Percentiles rank a stretch among this genome's conserved stretches.
Conservation (phyloP, 805 yeast genomes). For the Candida peoriensis region DNA sequence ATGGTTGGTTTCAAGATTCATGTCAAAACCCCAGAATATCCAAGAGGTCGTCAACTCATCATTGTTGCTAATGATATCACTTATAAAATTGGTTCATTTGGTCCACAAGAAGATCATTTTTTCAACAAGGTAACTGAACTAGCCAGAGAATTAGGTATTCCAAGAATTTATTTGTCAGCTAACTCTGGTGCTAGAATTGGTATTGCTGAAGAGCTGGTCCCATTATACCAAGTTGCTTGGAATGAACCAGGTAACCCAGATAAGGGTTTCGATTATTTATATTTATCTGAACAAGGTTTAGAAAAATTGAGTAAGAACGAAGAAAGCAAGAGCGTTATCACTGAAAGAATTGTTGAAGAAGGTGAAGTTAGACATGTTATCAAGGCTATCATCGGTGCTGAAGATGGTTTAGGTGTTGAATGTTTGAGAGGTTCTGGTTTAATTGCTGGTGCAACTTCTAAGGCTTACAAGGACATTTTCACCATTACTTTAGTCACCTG, state of each 20-base stretch:
- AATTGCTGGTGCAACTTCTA: slow-evolving; percentile 97
- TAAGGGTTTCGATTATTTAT: slow-evolving; percentile 88
- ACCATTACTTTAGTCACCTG: slow-evolving; percentile 98
- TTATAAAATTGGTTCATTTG: slow-evolving; percentile 96
- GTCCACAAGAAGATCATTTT: slow-evolving; percentile 91
- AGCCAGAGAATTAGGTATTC: slow-evolving; percentile 88
- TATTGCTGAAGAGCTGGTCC: slow-evolving; percentile 92
- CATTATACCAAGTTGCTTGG: slow-evolving; percentile 91
- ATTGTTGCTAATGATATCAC: slow-evolving; percentile 97
- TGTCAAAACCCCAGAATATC: slow-evolving; percentile 95
- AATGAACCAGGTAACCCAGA: slow-evolving; percentile 66
- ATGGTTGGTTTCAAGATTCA: slow-evolving; percentile 94
- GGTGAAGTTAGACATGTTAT: slow-evolving; percentile 83
- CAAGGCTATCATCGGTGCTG: slow-evolving; percentile 84
- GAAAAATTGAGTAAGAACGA: slow-evolving; percentile 52
- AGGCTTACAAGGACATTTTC: slow-evolving; percentile 96
- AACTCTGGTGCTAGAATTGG: slow-evolving; percentile 99
- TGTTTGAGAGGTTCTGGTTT: slow-evolving; percentile 97
- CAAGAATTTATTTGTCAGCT: slow-evolving; percentile 93
- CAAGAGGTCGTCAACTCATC: slow-evolving; percentile 90
- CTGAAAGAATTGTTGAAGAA: slow-evolving; percentile 75
- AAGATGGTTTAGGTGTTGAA: slow-evolving; percentile 97
- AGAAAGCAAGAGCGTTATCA: slow-evolving; percentile 55
- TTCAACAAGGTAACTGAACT: slow-evolving; percentile 90
- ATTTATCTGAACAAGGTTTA: slow-evolving; percentile 66